Base-by-base conservation (phyloP, 352 stramenopile genomes). In the Phytophthora vignae region DNA sequence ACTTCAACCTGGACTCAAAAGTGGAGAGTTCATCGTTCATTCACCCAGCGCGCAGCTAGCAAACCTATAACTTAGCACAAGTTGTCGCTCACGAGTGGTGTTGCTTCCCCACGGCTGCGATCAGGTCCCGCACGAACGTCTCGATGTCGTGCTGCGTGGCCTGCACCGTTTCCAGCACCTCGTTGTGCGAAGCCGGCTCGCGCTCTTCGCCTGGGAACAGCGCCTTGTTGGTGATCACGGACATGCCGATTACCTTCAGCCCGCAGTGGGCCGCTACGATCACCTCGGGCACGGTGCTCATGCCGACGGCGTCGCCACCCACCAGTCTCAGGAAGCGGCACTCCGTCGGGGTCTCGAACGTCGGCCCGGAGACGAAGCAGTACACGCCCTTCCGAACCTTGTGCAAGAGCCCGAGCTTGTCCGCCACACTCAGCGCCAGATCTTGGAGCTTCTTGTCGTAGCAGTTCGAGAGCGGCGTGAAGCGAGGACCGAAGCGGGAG, bases 251-350 rank as follows among this genome's bases (percentile, higher is more conserved):
- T 12, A 99, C 95, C 72, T 96, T 90, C 63, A 99, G 90, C 8
- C 95, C 96, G 57, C 93, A 98, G 79, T 99, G 97, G 57, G 91
- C 86, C 2, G 97, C 96, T 19, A 98, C 96, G n/a, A 99, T 93
- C 49, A 99, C 93, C 74, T 99, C 98, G 0, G 97, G 97, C 17
- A 98, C 92, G 0, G 97, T 99, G 64, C 84, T 97, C 97, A 99
- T 99, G 15, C 97, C 97, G 2, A 99, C 97, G 19, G 92, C 87
- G 76, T 99, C 95, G 21, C 90, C 93, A 36, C 97, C 96, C 7
- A 99, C 84, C 21, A 92, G 77, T 52, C 94, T 77, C n/a, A 99
- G 78, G 65, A 99, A 96, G 40, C 84, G 82, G 68, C 92, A 98
- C 73, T 99, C 98, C 9, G 93, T 94, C 33, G 93, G 92, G 25